These are phyloP conservation scores for Curvularia lunata DNA, from an alignment of 2,329 filamentous ascomycete genomes.

Conservation along the genomic window DNA sequence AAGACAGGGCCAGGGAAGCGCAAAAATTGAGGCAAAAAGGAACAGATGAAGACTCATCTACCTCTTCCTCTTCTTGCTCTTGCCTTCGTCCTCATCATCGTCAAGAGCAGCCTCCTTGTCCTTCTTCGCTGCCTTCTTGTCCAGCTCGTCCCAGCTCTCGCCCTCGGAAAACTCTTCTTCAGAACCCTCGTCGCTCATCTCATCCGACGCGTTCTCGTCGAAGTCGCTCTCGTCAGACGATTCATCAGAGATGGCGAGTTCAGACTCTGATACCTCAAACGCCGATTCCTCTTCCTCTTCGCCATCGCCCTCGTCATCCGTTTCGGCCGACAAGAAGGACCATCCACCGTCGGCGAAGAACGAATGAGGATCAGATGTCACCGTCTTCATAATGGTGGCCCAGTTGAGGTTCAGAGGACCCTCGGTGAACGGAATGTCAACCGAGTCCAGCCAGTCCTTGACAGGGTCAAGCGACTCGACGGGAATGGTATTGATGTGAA, in stretches of 20 bases:
- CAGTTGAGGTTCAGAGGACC: conserved; percentile 98
- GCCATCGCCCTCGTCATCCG: conserved; percentile 78
- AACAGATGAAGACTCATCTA: conserved; percentile 3
- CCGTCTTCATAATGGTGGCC: conserved; percentile 99
- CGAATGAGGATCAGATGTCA: conserved; percentile 87
- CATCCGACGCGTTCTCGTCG: conserved; percentile 84
- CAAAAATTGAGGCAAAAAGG: not conserved
- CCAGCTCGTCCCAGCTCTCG: conserved; percentile 93
- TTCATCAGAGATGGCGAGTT: conserved; percentile 74
- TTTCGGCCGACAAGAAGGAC: conserved; percentile 88
- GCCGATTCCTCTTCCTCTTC: conserved; percentile 87
- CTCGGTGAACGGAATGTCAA: conserved; percentile 92
- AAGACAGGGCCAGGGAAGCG: not conserved
- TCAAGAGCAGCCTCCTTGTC: conserved; percentile 62
- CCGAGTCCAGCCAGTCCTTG: conserved; percentile 96
- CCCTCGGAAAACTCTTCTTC: conserved; percentile 64
- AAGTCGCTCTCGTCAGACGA: conserved; percentile 90
- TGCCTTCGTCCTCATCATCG: conserved; percentile 60
- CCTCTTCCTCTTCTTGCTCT: conserved; percentile 73
- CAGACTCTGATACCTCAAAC: conserved; percentile 88
- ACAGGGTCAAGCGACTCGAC: conserved; percentile 93
- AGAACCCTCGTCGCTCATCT: conserved; percentile 71
- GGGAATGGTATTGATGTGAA: conserved; percentile 97
- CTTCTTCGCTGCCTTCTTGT: conserved; percentile 78
- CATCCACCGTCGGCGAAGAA: conserved; percentile 97